Percentiles rank a stretch among this genome's conserved stretches.
Conservation (phyloP, 345 rosid genomes). For the Firmiana major region DNA sequence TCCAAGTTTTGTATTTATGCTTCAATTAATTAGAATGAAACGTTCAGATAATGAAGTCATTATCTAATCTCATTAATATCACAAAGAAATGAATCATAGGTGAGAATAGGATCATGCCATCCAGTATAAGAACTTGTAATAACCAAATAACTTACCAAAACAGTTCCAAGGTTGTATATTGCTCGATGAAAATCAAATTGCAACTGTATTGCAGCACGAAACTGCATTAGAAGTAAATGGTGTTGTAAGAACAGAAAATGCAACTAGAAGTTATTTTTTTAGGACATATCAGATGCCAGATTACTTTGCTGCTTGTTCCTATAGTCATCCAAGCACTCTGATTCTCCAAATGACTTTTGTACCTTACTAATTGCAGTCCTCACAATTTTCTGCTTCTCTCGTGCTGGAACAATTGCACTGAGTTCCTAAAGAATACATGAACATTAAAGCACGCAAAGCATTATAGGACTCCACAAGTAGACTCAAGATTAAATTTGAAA, state of each 20-base stretch:
- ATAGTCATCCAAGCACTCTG: constrained; percentile 23
- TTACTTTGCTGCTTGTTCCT: constrained; percentile 27
- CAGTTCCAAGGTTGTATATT: constrained; percentile 98
- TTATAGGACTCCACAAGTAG: neutral
- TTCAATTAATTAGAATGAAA: neutral
- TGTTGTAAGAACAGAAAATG: constrained; percentile 13
- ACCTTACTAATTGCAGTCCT: constrained; percentile 97
- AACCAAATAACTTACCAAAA: constrained; percentile 58
- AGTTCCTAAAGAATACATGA: constrained; percentile 61
- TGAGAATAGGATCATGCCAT: neutral
- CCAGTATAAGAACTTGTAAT: neutral
- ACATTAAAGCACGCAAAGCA: neutral
- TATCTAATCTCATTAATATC: neutral
- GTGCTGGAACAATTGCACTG: constrained; percentile 92
- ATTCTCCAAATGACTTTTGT: constrained; percentile 31
- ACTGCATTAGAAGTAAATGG: constrained; percentile 46
- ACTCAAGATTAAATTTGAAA: neutral
- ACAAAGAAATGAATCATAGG: neutral
- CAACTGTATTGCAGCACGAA: constrained; percentile 89
- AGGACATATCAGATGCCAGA: constrained; percentile 22
- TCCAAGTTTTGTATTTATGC: neutral
- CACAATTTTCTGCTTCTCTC: constrained; percentile 88
- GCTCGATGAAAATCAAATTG: constrained; percentile 98
- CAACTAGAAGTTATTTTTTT: neutral
- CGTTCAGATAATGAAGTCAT: neutral